Evolutionary conservation across 345 rosid genomes (phyloP).

Genomic region (Iberis pinnata): DNA sequence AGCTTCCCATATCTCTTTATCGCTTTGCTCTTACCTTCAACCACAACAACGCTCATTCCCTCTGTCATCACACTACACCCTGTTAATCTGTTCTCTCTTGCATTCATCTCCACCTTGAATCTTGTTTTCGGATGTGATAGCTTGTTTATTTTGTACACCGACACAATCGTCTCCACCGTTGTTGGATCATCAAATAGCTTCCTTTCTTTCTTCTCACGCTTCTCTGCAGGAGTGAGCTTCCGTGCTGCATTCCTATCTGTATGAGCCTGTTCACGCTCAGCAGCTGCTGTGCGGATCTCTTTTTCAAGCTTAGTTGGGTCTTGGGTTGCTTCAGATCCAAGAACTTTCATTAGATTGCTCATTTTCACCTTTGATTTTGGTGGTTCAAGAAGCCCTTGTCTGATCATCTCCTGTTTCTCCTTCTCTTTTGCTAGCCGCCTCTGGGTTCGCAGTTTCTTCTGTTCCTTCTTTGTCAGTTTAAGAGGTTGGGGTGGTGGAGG

Average conservation of each 20-base stretch:
- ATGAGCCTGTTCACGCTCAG: constrained; percentile 97
- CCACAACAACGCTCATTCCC: constrained; percentile 69
- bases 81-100: constrained; percentile 72
- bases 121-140: constrained; percentile 77
- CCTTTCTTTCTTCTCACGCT: constrained; percentile 86
- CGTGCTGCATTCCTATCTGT: constrained; percentile 85
- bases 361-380: constrained; percentile 86
- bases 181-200: constrained; percentile 77
- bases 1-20: constrained; percentile 86
- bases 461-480: constrained; percentile 90
- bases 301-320: constrained; percentile 93
- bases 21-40: constrained; percentile 84
- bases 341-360: constrained; percentile 96
- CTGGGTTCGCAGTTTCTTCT: constrained; percentile 90
- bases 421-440: constrained; percentile 84
- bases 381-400: constrained; percentile 92
- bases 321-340: constrained; percentile 97
- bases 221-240: constrained; percentile 91
- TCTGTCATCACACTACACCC: constrained; percentile 77
- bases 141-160: constrained; percentile 74
- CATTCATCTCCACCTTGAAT: constrained; percentile 89
- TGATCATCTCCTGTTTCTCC: constrained; percentile 91
- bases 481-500: constrained; percentile 93
- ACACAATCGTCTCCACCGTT: constrained; percentile 62
- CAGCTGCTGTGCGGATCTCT: constrained; percentile 89